phyloP scores from a whole-genome alignment of 441 rosid genomes.

The Breynia disticha region DNA sequence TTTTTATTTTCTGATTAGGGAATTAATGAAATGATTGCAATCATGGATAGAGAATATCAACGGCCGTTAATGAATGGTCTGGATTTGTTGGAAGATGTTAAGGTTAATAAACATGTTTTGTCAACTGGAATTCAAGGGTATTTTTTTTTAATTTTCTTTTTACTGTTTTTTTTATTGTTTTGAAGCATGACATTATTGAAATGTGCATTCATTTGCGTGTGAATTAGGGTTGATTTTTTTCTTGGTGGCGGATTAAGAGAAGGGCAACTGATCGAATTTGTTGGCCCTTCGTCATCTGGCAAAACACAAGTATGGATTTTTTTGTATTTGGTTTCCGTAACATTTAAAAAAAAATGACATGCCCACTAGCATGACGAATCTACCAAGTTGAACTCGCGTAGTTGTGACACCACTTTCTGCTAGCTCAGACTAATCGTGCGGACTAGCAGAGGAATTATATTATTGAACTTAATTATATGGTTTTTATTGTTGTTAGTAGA shows the following conservation, averaged over 20 bases:
- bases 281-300: conserved; percentile 79
- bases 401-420: no score
- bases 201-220: not conserved
- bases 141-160: not conserved
- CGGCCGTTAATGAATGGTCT: conserved; percentile 54
- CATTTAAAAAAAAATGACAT: no score
- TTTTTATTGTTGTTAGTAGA: not conserved
- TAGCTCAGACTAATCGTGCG: no score
- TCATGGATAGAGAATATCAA: conserved; percentile 39
- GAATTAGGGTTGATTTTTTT: conserved; percentile 52
- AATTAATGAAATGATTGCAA: conserved; percentile 34
- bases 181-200: not conserved
- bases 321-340: not conserved
- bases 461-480: no score
- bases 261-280: conserved; percentile 72
- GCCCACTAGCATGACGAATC: no score
- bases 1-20: conserved; percentile 24
- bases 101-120: conserved; percentile 30
- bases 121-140: conserved; percentile 63
- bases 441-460: no score
- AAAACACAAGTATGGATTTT: conserved; percentile 63
- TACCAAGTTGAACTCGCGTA: no score
- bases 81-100: conserved; percentile 49
- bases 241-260: conserved; percentile 58
- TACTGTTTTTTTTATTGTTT: not conserved